Evolutionary conservation across 2,329 filamentous ascomycete species (phyloP).

Genomic region (Didymella glomerata): DNA sequence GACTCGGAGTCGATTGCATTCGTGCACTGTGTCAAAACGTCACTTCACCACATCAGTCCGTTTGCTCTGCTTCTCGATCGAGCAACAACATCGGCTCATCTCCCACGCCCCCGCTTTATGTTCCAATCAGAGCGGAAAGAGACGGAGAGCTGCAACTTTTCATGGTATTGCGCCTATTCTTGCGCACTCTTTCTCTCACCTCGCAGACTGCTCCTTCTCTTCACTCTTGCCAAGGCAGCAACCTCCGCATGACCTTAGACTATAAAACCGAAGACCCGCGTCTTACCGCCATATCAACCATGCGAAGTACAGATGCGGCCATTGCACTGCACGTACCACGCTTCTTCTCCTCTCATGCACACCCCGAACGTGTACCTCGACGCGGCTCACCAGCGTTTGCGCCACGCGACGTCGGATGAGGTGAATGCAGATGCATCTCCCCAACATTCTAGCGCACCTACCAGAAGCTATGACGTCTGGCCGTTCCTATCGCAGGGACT

Average conservation of each 20-base stretch:
- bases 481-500: not conserved
- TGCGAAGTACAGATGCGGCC: not conserved
- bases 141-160: slow-evolving; percentile 3
- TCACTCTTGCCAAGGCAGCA: slow-evolving; percentile 17
- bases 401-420: not conserved
- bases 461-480: not conserved
- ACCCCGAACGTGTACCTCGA: not conserved
- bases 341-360: slow-evolving; percentile 5
- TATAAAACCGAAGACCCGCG: slow-evolving; percentile 1
- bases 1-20: not conserved
- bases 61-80: slow-evolving; percentile 10
- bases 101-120: not conserved
- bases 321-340: not conserved
- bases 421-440: not conserved
- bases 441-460: not conserved
- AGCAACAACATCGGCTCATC: not conserved
- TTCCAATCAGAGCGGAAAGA: slow-evolving; percentile 6
- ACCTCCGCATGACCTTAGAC: not conserved
- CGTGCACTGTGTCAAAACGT: not conserved
- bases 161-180: not conserved
- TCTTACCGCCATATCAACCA: not conserved
- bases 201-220: slow-evolving; percentile 13
- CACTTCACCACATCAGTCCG: not conserved
- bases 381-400: slow-evolving; percentile 5
- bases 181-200: slow-evolving; percentile 6